A percentile compares a stretch with the other conserved stretches of the same genome.
phyloP scores from a whole-genome alignment of 2,329 filamentous ascomycete species.

The Clonostachys rhizophaga region DNA sequence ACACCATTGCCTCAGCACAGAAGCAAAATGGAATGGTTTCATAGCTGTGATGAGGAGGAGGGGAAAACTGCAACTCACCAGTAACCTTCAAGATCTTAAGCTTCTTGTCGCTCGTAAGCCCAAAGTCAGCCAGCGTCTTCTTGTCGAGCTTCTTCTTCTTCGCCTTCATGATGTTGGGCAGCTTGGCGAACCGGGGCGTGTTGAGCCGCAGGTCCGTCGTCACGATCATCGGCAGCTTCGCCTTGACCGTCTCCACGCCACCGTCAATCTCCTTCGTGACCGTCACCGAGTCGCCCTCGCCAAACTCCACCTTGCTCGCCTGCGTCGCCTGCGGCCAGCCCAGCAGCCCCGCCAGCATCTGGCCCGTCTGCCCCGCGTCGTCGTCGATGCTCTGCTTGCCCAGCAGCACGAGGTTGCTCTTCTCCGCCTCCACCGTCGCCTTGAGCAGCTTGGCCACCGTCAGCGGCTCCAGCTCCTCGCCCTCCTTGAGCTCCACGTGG shows the following conservation, averaged over 20 bases:
- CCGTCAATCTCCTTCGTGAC: slow-evolving; percentile 94
- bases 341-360: slow-evolving; percentile 92
- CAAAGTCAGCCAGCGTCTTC: slow-evolving; percentile 79
- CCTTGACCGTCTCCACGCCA: slow-evolving; percentile 82
- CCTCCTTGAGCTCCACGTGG: slow-evolving; percentile 76
- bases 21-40: neutral
- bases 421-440: slow-evolving; percentile 75
- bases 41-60: neutral
- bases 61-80: slow-evolving; percentile 45
- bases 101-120: slow-evolving; percentile 67
- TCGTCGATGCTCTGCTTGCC: slow-evolving; percentile 99
- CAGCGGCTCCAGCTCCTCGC: slow-evolving; percentile 78
- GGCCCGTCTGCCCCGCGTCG: slow-evolving; percentile 90
- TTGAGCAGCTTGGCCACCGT: slow-evolving; percentile 87
- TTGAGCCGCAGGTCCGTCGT: slow-evolving; percentile 94
- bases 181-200: slow-evolving; percentile 87
- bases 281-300: slow-evolving; percentile 62
- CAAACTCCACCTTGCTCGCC: slow-evolving; percentile 79
- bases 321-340: slow-evolving; percentile 95
- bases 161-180: slow-evolving; percentile 99
- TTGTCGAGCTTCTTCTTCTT: slow-evolving; percentile 99
- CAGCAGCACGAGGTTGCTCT: slow-evolving; percentile 85
- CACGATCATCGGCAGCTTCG: slow-evolving; percentile 86
- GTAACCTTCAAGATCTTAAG: slow-evolving; percentile 88
- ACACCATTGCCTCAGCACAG: neutral